Evolutionary conservation across 768 basidiomycete species (phyloP), one percentile per base, ranked within the genome.

Genomic region (Boletellus sp.): DNA sequence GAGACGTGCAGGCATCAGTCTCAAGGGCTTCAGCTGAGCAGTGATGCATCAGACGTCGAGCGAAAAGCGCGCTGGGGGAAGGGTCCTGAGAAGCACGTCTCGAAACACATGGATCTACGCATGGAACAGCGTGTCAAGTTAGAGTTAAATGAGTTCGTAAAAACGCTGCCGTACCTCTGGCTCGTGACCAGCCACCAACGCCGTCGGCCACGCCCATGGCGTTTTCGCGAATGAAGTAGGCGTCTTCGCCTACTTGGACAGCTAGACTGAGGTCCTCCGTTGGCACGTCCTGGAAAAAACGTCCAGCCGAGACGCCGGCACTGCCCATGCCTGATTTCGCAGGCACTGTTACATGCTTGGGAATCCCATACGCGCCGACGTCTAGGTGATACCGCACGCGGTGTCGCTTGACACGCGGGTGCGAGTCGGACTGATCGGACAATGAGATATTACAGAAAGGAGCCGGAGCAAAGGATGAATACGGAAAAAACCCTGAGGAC

Each of bases 121-220:
- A 32, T 41, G 24, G 31, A 40, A 40, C 12, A 26, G 13, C 33
- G 28, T 24, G 6, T 40, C 36, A 55, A 44, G 36, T 53, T 45
- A 43, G 36, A 43, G 52, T 59, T 50, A 38, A 52, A 16, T 50
- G 12, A 17, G 4, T 9, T 5, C 10, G 45, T 31, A 23, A 22
- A 24, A 53, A 48, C 11, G 59, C 70, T 17, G 58, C 75, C 74
- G 65, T 48, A 61, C 64, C 67, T 50, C 59, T 75, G 33, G 66
- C 61, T 50, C 73, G 68, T 8, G 84, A 78, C 94, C 93, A 96
- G 0, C 94, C 94, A 0, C 94, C 94, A 1, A 97, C 94, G 26
- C 94, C 94, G 63, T 97, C 94, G 4, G 94, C 91, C 9, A 98
- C 86, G 16, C 94, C 94, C 75, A 98, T 85, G 6, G 91, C 89